These are phyloP conservation scores for Dichomitus squalens DNA, from an alignment of 1,284 basidiomycete genomes.

Conservation along the genomic window DNA sequence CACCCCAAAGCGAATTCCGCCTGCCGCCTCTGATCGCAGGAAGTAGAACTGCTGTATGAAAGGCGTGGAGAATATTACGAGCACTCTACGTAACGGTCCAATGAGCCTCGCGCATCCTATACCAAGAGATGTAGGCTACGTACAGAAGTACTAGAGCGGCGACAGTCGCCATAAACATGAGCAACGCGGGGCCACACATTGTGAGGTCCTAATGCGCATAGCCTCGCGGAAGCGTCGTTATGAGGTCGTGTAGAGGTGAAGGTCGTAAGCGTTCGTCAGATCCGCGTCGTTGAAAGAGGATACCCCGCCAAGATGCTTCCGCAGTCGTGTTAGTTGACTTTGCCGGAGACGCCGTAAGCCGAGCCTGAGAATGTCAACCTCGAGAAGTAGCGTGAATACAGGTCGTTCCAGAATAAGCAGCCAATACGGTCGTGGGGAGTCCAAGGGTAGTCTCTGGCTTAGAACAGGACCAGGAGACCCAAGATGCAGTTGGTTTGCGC, in stretches of 20 bases:
- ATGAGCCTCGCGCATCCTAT: background rate
- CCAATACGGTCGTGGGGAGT: background rate
- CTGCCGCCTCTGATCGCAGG: conserved; percentile 25
- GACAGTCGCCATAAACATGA: conserved; percentile 24
- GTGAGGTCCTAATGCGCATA: conserved; percentile 6
- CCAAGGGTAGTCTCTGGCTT: background rate
- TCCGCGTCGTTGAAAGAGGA: background rate
- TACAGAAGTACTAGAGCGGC: conserved; percentile 30
- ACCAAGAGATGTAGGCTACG: conserved; percentile 2
- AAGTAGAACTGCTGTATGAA: conserved; percentile 34
- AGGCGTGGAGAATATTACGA: conserved; percentile 34
- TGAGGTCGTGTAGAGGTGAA: background rate
- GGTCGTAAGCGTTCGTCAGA: background rate
- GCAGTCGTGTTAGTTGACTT: background rate
- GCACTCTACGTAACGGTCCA: conserved; percentile 22
- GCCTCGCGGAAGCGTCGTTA: conserved; percentile 5
- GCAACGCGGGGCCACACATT: conserved; percentile 22
- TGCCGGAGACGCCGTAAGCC: background rate
- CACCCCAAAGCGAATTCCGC: conserved; percentile 32
- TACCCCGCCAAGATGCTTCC: background rate
- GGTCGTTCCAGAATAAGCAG: background rate
- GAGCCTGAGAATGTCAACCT: background rate
- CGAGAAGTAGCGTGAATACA: no score
- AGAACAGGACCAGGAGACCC: background rate
- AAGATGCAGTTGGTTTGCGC: background rate